phyloP scores from a whole-genome alignment of 768 basidiomycete species.

The Leccinum olivaceopallidum region DNA sequence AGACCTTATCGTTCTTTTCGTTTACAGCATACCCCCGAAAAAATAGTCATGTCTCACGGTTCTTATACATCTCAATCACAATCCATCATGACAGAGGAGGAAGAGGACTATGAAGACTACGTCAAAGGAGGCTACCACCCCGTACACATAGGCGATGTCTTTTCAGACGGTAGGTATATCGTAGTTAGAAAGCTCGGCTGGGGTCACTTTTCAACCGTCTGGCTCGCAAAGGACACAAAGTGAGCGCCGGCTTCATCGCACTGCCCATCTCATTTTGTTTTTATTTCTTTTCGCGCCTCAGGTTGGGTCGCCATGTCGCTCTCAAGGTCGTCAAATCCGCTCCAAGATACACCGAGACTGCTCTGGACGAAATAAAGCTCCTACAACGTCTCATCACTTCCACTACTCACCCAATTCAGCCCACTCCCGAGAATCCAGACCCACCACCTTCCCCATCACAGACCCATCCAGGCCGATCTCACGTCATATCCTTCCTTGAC shows the following conservation, averaged over 20 bases:
- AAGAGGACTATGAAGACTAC: slow-evolving; percentile 93
- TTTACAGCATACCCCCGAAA: slow-evolving; percentile 37
- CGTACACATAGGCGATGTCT: slow-evolving; percentile 92
- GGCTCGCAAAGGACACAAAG: slow-evolving; percentile 85
- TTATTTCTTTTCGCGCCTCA: slow-evolving; percentile 37
- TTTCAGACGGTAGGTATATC: slow-evolving; percentile 83
- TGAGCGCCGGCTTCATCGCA: slow-evolving; percentile 36
- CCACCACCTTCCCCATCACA: slow-evolving; percentile 56
- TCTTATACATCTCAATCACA: slow-evolving; percentile 71
- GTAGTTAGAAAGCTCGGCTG: slow-evolving; percentile 95
- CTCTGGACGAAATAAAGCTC: slow-evolving; percentile 98
- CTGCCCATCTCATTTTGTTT: slow-evolving; percentile 6
- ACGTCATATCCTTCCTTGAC: slow-evolving; percentile 97
- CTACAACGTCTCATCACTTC: slow-evolving; percentile 93
- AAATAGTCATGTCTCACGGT: slow-evolving; percentile 63
- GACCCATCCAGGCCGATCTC: slow-evolving; percentile 84
- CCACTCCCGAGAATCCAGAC: slow-evolving; percentile 49
- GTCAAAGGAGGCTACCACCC: slow-evolving; percentile 84
- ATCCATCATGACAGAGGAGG: slow-evolving; percentile 87
- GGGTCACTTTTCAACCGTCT: slow-evolving; percentile 95
- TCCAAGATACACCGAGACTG: slow-evolving; percentile 95
- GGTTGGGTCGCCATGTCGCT: slow-evolving; percentile 94
- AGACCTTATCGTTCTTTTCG: slow-evolving; percentile 33
- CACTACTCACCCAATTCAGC: slow-evolving; percentile 52
- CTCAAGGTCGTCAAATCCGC: slow-evolving; percentile 99